Conservation (phyloP, 345 rosid species). For the Acer campestre region DNA sequence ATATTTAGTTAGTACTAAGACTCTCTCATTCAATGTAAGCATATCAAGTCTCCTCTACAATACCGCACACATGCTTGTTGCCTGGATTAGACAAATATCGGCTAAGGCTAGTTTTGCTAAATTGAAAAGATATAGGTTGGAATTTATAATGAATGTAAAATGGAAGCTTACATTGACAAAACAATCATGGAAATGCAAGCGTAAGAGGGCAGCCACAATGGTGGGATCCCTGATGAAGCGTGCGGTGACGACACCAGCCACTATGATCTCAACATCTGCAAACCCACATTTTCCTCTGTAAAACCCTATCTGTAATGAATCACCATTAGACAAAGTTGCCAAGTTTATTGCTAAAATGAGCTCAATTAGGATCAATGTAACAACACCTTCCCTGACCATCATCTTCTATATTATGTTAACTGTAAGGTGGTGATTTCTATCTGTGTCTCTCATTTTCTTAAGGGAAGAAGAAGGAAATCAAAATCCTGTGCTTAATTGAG, state of each 20-base stretch:
- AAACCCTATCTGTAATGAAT: slow-evolving; percentile 29
- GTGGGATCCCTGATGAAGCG: slow-evolving; percentile 28
- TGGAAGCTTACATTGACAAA: slow-evolving; percentile 34
- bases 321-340: slow-evolving; percentile 16
- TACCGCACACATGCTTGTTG: no score
- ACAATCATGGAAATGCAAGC: slow-evolving; percentile 52
- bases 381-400: slow-evolving; percentile 17
- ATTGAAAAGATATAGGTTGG: no score
- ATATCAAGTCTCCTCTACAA: no score
- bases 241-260: slow-evolving; percentile 29
- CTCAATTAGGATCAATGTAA: slow-evolving; percentile 3
- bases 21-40: no score
- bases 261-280: slow-evolving; percentile 41
- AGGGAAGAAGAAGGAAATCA: neutral
- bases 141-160: neutral
- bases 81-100: no score
- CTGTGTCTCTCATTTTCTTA: neutral
- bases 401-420: slow-evolving; percentile 12
- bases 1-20: neutral
- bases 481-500: neutral
- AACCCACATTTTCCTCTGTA: slow-evolving; percentile 44
- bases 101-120: no score
- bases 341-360: slow-evolving; percentile 16
- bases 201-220: slow-evolving; percentile 39
- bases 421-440: neutral